These are phyloP conservation scores for Scolecobasidium constrictum DNA, from an alignment of 2,329 filamentous ascomycete species.

Conservation along the genomic window DNA sequence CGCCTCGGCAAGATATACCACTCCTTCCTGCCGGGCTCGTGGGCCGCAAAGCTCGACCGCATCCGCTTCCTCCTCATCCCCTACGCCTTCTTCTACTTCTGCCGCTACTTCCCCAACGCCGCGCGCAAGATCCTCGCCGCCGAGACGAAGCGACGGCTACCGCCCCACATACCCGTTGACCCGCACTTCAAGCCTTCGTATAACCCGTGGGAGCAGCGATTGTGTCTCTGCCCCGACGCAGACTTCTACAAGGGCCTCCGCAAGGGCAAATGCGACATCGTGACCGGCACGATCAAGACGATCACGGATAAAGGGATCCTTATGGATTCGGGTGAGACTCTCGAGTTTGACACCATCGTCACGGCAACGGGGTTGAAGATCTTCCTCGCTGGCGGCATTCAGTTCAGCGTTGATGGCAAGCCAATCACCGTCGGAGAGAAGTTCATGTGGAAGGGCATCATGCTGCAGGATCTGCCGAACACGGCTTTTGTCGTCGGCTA, in stretches of 20 bases:
- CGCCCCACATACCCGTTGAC: constrained; percentile 29
- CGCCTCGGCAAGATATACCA: constrained; percentile 27
- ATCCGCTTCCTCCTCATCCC: constrained; percentile 41
- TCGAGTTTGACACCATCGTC: constrained; percentile 44
- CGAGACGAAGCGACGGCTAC: constrained; percentile 40
- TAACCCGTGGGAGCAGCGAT: constrained; percentile 56
- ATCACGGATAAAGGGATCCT: constrained; percentile 40
- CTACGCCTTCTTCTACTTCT: constrained; percentile 38
- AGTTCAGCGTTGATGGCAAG: constrained; percentile 40
- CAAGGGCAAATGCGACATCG: constrained; percentile 40
- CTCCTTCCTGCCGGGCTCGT: constrained; percentile 17
- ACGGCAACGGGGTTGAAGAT: constrained; percentile 54
- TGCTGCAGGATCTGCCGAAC: constrained; percentile 55
- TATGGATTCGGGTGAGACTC: constrained; percentile 30
- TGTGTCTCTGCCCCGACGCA: constrained; percentile 57
- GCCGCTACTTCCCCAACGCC: constrained; percentile 40
- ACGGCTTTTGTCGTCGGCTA: constrained; percentile 49
- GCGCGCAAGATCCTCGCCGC: constrained; percentile 38
- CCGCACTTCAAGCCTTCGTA: constrained; percentile 37
- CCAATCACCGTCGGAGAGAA: constrained; percentile 35
- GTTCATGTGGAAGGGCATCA: constrained; percentile 49
- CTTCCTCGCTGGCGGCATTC: constrained; percentile 42
- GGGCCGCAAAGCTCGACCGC: constrained; percentile 35
- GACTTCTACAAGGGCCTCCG: constrained; percentile 47
- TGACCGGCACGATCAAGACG: constrained; percentile 42